Evolutionary conservation across 2,329 filamentous ascomycete species (phyloP).

Genomic region (Fusarium chaquense): DNA sequence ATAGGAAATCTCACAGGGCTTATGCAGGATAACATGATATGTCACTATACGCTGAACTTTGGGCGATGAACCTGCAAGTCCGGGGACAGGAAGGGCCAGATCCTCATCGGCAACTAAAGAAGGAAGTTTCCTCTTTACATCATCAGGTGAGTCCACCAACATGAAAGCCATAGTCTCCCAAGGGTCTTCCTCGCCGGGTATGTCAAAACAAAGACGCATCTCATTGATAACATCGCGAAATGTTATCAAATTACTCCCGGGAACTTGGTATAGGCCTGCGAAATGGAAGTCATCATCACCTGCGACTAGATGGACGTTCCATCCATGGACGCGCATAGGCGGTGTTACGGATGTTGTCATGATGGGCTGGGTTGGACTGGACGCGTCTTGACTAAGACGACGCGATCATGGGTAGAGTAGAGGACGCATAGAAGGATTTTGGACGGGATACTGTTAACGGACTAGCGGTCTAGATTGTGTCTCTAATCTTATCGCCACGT

Average conservation of each 20-base stretch:
- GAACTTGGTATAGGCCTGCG: constrained; percentile 7
- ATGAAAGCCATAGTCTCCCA: constrained; percentile 22
- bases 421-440: not conserved
- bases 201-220: constrained; percentile 35
- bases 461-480: accelerated
- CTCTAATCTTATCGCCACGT: not conserved
- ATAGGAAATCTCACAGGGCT: not conserved
- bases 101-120: not conserved
- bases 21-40: constrained; percentile 14
- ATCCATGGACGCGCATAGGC: not conserved
- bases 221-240: constrained; percentile 34
- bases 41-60: not conserved
- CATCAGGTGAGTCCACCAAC: not conserved
- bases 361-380: not conserved
- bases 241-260: constrained; percentile 9
- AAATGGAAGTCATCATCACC: not conserved
- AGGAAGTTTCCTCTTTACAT: not conserved
- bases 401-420: not conserved
- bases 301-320: not conserved
- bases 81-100: not conserved
- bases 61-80: not conserved
- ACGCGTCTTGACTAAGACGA: not conserved
- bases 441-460: not conserved
- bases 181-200: not conserved
- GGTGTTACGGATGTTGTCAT: constrained; percentile 1